Percentiles rank a stretch among this genome's conserved stretches.
phyloP scores from a whole-genome alignment of 352 stramenopile genomes.

The Phytophthora gonapodyides region DNA sequence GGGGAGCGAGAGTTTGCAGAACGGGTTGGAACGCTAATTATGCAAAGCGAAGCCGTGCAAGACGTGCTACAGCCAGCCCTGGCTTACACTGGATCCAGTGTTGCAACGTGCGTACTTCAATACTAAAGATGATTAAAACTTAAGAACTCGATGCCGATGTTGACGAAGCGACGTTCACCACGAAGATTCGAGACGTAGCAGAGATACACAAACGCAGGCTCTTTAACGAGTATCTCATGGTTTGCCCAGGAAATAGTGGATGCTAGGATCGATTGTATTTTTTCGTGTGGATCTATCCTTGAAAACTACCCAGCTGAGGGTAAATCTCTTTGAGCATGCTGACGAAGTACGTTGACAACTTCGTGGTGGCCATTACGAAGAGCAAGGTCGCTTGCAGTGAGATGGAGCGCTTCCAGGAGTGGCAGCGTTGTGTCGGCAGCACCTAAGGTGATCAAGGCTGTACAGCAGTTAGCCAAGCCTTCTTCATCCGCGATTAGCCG shows the following conservation, averaged over 20 bases:
- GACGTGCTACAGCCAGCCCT: constrained; percentile 24
- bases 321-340: background rate
- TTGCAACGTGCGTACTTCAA: constrained; percentile 42
- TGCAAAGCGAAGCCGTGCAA: constrained; percentile 28
- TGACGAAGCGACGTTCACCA: too few relatives aligned
- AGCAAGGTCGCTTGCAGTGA: constrained; percentile 26
- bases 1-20: constrained; percentile 39
- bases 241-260: too few relatives aligned
- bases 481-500: constrained; percentile 33
- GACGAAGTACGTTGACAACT: constrained; percentile 24
- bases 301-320: too few relatives aligned
- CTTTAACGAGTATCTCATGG: too few relatives aligned
- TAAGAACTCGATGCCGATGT: too few relatives aligned
- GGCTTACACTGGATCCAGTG: constrained; percentile 35
- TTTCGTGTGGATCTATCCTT: too few relatives aligned
- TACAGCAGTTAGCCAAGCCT: constrained; percentile 23
- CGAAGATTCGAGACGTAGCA: too few relatives aligned
- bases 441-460: constrained; percentile 11
- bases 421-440: constrained; percentile 16
- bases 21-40: constrained; percentile 40
- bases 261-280: too few relatives aligned
- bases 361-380: constrained; percentile 25
- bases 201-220: too few relatives aligned
- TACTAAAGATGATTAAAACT: constrained; percentile 1
- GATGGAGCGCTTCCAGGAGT: constrained; percentile 10